phyloP scores from a whole-genome alignment of 192 early-diverging fungal genomes.

The Umbelopsis isabellina region DNA sequence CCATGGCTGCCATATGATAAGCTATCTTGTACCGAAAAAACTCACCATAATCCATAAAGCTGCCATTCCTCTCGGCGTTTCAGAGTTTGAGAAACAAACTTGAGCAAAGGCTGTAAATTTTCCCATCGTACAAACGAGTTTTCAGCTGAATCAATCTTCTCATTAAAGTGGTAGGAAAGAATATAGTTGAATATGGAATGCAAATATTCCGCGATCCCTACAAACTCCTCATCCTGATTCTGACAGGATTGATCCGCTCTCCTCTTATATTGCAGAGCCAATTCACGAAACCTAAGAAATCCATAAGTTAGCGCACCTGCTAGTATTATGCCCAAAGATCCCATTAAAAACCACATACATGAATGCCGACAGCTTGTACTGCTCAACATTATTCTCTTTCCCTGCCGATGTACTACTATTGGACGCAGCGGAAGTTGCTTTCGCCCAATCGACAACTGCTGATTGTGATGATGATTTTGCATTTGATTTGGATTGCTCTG shows the following conservation, averaged over 20 bases:
- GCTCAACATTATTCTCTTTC: constrained; percentile 3
- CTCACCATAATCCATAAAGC: constrained; percentile 15
- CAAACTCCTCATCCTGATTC: constrained; percentile 6
- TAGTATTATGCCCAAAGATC: neutral
- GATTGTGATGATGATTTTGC: neutral
- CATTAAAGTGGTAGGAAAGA: constrained; percentile 13
- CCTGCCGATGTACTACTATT: neutral
- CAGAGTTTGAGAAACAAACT: constrained; percentile 12
- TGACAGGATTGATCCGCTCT: constrained; percentile 12
- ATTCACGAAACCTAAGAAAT: constrained; percentile 3
- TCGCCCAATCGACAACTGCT: neutral
- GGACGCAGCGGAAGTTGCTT: neutral
- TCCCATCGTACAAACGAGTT: constrained; percentile 17
- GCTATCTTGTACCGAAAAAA: neutral
- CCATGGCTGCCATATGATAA: no score
- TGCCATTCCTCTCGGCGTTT: constrained; percentile 9
- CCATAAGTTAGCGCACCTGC: neutral
- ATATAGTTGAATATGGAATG: constrained; percentile 17
- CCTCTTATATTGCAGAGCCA: constrained; percentile 2
- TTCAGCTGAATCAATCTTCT: constrained; percentile 16
- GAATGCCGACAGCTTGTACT: neutral
- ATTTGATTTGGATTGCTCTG: neutral
- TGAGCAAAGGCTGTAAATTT: constrained; percentile 8
- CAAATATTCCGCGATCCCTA: constrained; percentile 12
- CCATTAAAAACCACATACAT: neutral